Evolutionary conservation across 23 red algal genomes (phyloP).

Genomic region (Gracilaria gracilis): DNA sequence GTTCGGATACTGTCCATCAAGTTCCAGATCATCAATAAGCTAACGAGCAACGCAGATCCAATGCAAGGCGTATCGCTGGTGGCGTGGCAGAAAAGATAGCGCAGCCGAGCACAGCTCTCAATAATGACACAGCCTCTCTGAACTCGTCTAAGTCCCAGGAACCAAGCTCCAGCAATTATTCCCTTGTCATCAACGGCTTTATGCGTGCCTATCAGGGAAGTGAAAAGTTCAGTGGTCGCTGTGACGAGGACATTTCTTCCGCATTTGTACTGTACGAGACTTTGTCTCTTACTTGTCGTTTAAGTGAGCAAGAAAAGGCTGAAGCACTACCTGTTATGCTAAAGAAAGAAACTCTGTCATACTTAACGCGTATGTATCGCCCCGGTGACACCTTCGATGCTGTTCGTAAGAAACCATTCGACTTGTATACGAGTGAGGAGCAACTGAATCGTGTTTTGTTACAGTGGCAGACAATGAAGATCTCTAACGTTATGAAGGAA

Average conservation of each 20-base stretch:
- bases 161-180: not conserved
- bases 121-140: not conserved
- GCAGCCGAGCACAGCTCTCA: not conserved
- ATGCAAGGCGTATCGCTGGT: not conserved
- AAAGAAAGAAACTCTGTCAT: not conserved
- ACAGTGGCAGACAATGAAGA: conserved; percentile 21
- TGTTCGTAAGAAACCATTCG: not conserved
- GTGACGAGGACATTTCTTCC: conserved; percentile 29
- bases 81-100: not conserved
- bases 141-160: not conserved
- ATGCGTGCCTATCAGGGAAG: not conserved
- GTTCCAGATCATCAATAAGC: no score
- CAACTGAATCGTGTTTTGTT: not conserved
- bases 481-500: conserved; percentile 14
- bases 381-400: conserved; percentile 4
- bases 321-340: conserved; percentile 2
- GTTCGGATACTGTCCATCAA: no score
- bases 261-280: conserved; percentile 15
- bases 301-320: conserved; percentile 18
- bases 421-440: conserved; percentile 31
- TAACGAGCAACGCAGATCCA: no score
- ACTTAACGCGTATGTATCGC: not conserved
- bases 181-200: not conserved
- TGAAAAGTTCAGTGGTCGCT: not conserved
- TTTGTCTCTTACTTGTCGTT: not conserved